phyloP scores from a whole-genome alignment of 306 rosid genomes.

The Aeschynomene evenia region DNA sequence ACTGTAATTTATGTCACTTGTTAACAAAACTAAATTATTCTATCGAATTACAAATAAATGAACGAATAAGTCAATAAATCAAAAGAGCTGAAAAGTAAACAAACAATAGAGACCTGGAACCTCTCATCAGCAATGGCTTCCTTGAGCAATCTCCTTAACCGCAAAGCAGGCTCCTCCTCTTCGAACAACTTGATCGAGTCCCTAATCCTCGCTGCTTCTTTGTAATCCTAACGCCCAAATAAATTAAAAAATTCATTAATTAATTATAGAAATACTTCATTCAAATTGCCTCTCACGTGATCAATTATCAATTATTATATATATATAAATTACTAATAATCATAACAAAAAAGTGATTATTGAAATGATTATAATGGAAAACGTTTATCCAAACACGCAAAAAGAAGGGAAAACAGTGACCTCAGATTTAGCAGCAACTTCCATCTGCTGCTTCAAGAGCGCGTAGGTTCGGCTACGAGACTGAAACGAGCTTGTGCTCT shows the following conservation, averaged over 20 bases:
- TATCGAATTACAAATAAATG: no score
- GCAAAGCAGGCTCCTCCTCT: constrained; percentile 83
- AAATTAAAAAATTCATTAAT: not conserved
- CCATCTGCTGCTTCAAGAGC: constrained; percentile 80
- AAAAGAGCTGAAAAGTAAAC: not conserved
- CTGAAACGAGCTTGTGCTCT: constrained; percentile 44
- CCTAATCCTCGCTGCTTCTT: constrained; percentile 93
- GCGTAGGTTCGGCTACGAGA: constrained; percentile 81
- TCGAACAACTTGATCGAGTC: constrained; percentile 77
- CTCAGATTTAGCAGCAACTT: constrained; percentile 91
- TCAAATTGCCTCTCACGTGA: no score
- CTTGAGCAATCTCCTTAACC: constrained; percentile 60
- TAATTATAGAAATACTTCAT: not conserved
- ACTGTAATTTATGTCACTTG: no score
- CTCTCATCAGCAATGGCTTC: constrained; percentile 79
- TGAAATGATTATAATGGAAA: not conserved
- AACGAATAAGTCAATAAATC: no score
- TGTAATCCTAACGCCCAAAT: constrained; percentile 58
- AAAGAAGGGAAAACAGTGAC: constrained; percentile 14
- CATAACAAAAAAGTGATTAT: no score
- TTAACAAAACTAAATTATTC: no score
- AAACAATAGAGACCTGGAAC: constrained; percentile 54
- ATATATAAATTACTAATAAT: no score
- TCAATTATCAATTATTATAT: no score
- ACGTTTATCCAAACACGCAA: not conserved